Evolutionary conservation across 805 yeast genomes (phyloP), one percentile per base, ranked within the genome.

Genomic region (Yarrowia osloensis): DNA sequence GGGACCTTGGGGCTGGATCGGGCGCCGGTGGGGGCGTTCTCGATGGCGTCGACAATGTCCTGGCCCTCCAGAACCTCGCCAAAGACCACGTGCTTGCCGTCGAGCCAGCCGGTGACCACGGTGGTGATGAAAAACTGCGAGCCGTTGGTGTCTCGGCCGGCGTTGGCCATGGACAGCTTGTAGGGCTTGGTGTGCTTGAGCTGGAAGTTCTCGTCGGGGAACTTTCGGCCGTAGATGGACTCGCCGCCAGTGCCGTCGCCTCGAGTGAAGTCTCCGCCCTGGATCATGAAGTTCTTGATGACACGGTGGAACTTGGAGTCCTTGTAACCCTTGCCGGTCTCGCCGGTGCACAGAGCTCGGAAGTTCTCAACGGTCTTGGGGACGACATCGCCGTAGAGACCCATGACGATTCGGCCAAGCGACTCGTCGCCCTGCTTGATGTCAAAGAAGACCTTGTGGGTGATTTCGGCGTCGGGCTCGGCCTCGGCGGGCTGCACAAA

Each of bases 41-140:
- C 97, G 74, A 95, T 86, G 77, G 85, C 82, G 71, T 82, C 79
- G 67, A 94, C 90, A 62, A 91, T 85, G 71, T 94, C 97, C 81
- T 86, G 82, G 59, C 98, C 98, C 57, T 78, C 81, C 46, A 91
- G 68, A 67, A 95, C 97, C 80, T 91, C 91, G 71, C 99, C 99
- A 74, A 95, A 95, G 47, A 95, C 99, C 75, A 95, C 99, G 79
- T 95, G 99, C 73, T 82, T 86, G 71, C 96, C 95, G 75, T 95
- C 91, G 75, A 95, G 85, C 98, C 99, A 95, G 61, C 88, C 81
- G 67, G 97, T 91, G 39, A 85, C 84, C 24, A 89, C 97, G 29
- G 98, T 93, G 74, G 97, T 92, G 80, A 95, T 89, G 84, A 93
- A 93, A 77, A 93, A 93, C 80, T 92, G 98, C 40, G 97, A 91